Conservation (phyloP, 768 basidiomycete species). For the Amyloporia xantha region DNA sequence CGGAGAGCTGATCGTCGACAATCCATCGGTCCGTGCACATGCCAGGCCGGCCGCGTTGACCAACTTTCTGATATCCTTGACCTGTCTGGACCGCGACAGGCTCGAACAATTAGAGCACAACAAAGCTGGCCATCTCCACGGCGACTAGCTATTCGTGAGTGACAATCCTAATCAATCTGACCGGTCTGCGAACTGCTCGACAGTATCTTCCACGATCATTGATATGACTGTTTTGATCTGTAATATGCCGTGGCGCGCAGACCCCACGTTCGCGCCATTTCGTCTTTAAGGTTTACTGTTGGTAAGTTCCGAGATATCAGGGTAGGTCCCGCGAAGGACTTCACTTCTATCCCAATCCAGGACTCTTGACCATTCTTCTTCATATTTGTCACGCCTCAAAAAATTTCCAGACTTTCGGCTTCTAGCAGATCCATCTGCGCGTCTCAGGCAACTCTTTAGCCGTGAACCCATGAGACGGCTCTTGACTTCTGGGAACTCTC, state of each 20-base stretch:
- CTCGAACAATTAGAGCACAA: neutral
- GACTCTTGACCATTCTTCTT: neutral
- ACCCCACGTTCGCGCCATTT: conserved; percentile 1
- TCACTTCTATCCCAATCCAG: neutral
- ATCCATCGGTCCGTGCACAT: too few relatives aligned
- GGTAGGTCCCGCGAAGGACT: conserved; percentile 5
- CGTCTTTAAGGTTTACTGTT: neutral
- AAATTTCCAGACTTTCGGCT: conserved; percentile 14
- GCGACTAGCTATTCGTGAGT: neutral
- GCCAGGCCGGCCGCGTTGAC: too few relatives aligned
- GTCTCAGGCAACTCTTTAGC: conserved; percentile 15
- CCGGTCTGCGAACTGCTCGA: neutral
- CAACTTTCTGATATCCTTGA: neutral
- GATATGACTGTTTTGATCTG: neutral
- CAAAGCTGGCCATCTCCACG: neutral
- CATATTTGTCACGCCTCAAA: conserved; percentile 20
- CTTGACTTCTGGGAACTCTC: conserved; percentile 24
- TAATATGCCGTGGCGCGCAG: neutral
- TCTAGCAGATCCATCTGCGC: conserved; percentile 26
- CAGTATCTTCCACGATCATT: neutral
- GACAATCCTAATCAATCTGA: neutral
- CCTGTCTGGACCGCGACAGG: neutral
- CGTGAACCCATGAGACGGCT: conserved; percentile 19
- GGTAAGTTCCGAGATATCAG: conserved; percentile 3
- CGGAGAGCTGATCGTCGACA: neutral